These are phyloP conservation scores for Picea glauca DNA, from an alignment of 75 land plant genomes.

Conservation along the genomic window DNA sequence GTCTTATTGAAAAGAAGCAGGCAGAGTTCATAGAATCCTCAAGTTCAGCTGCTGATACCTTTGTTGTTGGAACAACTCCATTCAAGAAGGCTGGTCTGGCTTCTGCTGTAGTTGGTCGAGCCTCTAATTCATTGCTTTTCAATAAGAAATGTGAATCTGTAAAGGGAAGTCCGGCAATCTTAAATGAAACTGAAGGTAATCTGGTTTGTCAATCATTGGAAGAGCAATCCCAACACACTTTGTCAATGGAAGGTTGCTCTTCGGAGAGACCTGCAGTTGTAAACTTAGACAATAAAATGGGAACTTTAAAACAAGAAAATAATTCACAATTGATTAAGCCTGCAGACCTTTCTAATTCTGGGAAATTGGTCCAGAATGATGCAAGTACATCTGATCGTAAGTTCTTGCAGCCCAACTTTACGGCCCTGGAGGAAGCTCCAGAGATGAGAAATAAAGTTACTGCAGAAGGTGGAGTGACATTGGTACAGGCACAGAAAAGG, in stretches of 20 bases:
- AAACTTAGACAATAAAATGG: neutral
- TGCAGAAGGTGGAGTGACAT: slow-evolving; percentile 24
- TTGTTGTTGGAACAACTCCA: too few species aligned
- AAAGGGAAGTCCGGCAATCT: neutral
- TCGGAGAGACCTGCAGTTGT: neutral
- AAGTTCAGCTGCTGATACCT: too few species aligned
- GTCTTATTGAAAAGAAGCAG: neutral
- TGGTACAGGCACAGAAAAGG: slow-evolving; percentile 44
- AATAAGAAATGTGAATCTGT: neutral
- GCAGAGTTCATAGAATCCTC: too few species aligned
- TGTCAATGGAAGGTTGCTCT: neutral
- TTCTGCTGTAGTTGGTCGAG: slow-evolving; percentile 6
- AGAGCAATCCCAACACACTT: neutral
- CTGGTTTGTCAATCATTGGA: neutral
- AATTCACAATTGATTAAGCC: neutral
- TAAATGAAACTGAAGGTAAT: slow-evolving; percentile 3
- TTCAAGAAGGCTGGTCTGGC: neutral
- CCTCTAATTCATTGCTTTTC: slow-evolving; percentile 5
- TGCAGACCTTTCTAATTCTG: neutral
- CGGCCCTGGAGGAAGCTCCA: neutral
- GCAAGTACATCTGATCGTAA: neutral
- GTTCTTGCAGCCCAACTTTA: neutral
- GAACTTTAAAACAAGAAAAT: neutral
- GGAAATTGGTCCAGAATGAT: neutral
- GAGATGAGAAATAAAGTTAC: neutral